Evolutionary conservation across 2,329 filamentous ascomycete species (phyloP).

Genomic region (Aspergillus carbonarius): DNA sequence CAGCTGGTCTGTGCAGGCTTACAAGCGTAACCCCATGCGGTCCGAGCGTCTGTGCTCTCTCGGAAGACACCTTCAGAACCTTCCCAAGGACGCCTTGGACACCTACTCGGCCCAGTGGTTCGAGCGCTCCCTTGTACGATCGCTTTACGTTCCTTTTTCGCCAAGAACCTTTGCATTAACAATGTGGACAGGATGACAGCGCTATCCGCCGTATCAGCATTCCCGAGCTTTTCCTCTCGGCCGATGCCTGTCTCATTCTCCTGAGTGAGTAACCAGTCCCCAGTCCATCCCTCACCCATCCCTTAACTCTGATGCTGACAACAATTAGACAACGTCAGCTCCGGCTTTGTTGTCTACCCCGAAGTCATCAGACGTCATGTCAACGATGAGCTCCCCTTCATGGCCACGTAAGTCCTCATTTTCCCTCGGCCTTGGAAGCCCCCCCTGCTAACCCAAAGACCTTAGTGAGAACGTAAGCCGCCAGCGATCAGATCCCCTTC

Average conservation of each 20-base stretch:
- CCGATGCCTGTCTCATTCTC: conserved; percentile 57
- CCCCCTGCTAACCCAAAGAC: conserved; percentile 17
- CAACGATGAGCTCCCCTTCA: conserved; percentile 80
- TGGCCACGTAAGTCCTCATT: conserved; percentile 61
- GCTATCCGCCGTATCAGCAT: conserved; percentile 62
- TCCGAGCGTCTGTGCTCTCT: conserved; percentile 62
- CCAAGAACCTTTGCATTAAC: conserved; percentile 6
- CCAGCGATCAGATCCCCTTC: neutral
- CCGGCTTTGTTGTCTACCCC: conserved; percentile 76
- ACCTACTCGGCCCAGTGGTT: conserved; percentile 74
- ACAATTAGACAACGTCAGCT: conserved; percentile 62
- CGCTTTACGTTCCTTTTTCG: neutral
- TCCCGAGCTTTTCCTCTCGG: conserved; percentile 66
- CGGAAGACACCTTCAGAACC: conserved; percentile 55
- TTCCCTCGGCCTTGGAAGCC: neutral
- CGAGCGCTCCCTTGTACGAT: conserved; percentile 63
- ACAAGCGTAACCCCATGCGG: conserved; percentile 61
- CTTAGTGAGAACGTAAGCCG: conserved; percentile 34
- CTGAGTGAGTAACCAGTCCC: conserved; percentile 28
- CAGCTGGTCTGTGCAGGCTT: conserved; percentile 53
- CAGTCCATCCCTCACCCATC: neutral
- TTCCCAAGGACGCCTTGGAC: conserved; percentile 58
- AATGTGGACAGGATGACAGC: conserved; percentile 59
- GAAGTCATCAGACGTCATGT: conserved; percentile 67
- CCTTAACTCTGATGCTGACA: neutral